These are phyloP conservation scores for Arthrobotrys megalospora DNA, from an alignment of 2,329 filamentous ascomycete genomes.

Conservation along the genomic window DNA sequence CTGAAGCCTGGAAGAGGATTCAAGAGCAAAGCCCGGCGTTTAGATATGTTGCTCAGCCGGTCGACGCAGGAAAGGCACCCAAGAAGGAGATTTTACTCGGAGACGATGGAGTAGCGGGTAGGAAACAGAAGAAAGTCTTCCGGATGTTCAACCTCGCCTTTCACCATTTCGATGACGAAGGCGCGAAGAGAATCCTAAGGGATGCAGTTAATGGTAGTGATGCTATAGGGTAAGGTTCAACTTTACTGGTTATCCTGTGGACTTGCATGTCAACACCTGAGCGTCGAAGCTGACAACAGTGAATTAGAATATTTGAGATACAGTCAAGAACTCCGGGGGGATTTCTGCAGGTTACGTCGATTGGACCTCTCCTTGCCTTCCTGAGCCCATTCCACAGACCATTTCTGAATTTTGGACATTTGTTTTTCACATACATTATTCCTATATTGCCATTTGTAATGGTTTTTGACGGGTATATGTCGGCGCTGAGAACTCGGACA, in stretches of 20 bases:
- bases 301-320: slow-evolving; percentile 77
- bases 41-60: slow-evolving; percentile 73
- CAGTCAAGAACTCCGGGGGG: slow-evolving; percentile 76
- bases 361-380: slow-evolving; percentile 72
- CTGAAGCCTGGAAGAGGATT: slow-evolving; percentile 74
- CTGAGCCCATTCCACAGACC: slow-evolving; percentile 71
- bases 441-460: slow-evolving; percentile 79
- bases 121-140: slow-evolving; percentile 73
- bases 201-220: slow-evolving; percentile 77
- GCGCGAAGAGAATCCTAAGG: slow-evolving; percentile 75
- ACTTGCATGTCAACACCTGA: neutral
- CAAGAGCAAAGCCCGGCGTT: slow-evolving; percentile 71
- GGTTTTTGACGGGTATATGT: slow-evolving; percentile 79
- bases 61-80: slow-evolving; percentile 78
- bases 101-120: slow-evolving; percentile 33
- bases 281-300: neutral
- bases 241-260: slow-evolving; percentile 6
- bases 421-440: slow-evolving; percentile 78
- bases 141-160: slow-evolving; percentile 82
- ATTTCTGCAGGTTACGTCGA: slow-evolving; percentile 71
- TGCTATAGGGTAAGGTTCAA: slow-evolving; percentile 72
- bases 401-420: slow-evolving; percentile 69
- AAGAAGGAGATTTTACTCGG: slow-evolving; percentile 67
- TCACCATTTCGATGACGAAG: slow-evolving; percentile 80
- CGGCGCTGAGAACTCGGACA: slow-evolving; percentile 77